Evolutionary conservation across 345 rosid species (phyloP).

Genomic region (Bruguiera gymnorhiza): DNA sequence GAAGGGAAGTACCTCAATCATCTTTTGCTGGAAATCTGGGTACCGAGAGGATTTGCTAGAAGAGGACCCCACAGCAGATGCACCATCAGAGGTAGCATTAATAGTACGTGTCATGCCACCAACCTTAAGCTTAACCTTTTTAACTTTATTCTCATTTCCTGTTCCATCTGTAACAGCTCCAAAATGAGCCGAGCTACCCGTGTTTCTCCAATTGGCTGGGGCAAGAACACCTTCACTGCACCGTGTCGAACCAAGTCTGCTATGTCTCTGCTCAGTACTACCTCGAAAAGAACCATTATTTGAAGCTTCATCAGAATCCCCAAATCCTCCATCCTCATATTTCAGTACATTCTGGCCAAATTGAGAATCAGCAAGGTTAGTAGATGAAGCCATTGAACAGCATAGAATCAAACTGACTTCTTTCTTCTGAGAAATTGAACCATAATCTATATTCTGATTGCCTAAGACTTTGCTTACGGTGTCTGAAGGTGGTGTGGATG

Average conservation of each 20-base stretch:
- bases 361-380: constrained; percentile 18
- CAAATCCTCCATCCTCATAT: constrained; percentile 48
- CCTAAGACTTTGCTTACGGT: constrained; percentile 37
- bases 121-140: constrained; percentile 31
- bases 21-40: constrained; percentile 22
- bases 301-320: constrained; percentile 72
- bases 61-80: constrained; percentile 29
- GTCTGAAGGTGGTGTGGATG: constrained; percentile 68
- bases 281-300: constrained; percentile 53
- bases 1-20: constrained; percentile 20
- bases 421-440: constrained; percentile 10
- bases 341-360: constrained; percentile 43
- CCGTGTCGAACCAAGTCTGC: constrained; percentile 36
- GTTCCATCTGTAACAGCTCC: constrained; percentile 21
- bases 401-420: constrained; percentile 12
- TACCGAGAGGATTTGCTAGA: constrained; percentile 25
- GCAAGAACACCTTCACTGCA: constrained; percentile 34
- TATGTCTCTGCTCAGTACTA: constrained; percentile 26
- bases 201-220: constrained; percentile 29
- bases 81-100: constrained; percentile 31
- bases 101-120: constrained; percentile 28
- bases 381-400: constrained; percentile 19
- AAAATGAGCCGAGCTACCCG: constrained; percentile 10
- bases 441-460: constrained; percentile 6
- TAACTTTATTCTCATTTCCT: constrained; percentile 27